Base-by-base conservation (phyloP, 1,284 basidiomycete species). In the Boletus smithii region DNA sequence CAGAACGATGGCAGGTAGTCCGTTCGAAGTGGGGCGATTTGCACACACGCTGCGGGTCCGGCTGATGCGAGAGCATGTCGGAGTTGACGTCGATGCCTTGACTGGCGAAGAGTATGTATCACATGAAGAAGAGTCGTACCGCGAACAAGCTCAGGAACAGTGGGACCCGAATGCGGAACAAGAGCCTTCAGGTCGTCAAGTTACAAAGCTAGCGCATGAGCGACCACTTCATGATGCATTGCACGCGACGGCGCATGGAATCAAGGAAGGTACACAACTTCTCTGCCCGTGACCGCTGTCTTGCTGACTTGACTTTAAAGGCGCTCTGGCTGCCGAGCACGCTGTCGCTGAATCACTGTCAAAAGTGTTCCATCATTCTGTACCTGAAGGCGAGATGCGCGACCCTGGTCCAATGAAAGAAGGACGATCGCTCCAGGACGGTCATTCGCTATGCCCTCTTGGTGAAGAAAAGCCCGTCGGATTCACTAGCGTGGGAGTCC, bases 11-110 rank as follows among this genome's bases (percentile, higher is more conserved):
- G 95, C 82, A 6, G 95, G 97, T 24, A 83, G 84, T 59, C 91
- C 94, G 1, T 99, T 88, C 77, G 85, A 92, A 75, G 95, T 99
- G 51, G 95, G 95, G 13, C 85, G 95, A 6, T 99, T 97, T 67
- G 93, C 97, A 7, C 97, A 99, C 68, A 91, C 91, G 2, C 77
- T 99, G 22, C 86, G 95, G 9, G 76, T 99, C 41, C 83, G 95
- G 8, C 75, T 99, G 41, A 99, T 99, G 95, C 80, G 91, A 46
- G 95, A 99, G 66, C 95, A 99, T 66, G 73, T 95, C 46, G 95
- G 95, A 4, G 77, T 98, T 46, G 94, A 99, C 65, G 94, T 98
- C 20, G 95, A 99, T 63, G 80, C 83, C 8, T 74, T 97, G 57
- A 84, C 87, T 49, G 86, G 92, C 55, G 88, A 89, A 53, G 84